Evolutionary conservation across 176 grass and related monocot genomes (phyloP).

Genomic region (Puya raimondii): DNA sequence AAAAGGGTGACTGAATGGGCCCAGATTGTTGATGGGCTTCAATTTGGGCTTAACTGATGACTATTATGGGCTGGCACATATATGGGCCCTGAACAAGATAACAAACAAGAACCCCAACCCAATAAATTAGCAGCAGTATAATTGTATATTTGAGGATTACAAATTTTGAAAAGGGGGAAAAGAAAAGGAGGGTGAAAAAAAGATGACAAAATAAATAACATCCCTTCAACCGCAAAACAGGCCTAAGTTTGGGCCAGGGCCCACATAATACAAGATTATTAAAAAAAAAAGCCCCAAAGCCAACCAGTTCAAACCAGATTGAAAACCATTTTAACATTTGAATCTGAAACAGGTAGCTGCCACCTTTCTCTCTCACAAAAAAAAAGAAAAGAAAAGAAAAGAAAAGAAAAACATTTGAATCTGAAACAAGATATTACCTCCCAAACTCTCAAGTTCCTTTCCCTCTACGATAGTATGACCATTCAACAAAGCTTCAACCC

Average conservation of each 20-base stretch:
- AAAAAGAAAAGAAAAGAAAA: not conserved
- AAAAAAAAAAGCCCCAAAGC: not conserved
- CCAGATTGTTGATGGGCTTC: not conserved
- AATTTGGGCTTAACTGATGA: constrained; percentile 2
- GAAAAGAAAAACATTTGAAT: constrained; percentile 8
- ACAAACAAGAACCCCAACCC: not conserved
- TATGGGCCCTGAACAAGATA: not conserved
- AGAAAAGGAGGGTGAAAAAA: not conserved
- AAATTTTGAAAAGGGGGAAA: not conserved
- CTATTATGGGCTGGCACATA: constrained; percentile 1
- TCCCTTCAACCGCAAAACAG: not conserved
- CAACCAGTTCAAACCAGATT: not conserved
- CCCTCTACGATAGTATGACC: constrained; percentile 55
- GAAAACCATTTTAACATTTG: not conserved
- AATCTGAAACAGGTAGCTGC: not conserved
- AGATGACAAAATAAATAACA: not conserved
- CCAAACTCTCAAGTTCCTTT: constrained; percentile 68
- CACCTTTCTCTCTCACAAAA: constrained; percentile 14
- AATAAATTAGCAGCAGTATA: constrained; percentile 5
- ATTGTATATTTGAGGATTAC: not conserved
- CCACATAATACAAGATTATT: not conserved
- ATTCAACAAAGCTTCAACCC: constrained; percentile 70
- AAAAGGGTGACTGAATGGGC: not conserved
- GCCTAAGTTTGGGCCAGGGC: not conserved
- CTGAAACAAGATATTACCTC: constrained; percentile 55